Percentiles rank a stretch among this genome's conserved stretches.
These are phyloP conservation scores for Penicillium bialowiezense DNA, from an alignment of 495 filamentous ascomycete genomes.

Conservation along the genomic window DNA sequence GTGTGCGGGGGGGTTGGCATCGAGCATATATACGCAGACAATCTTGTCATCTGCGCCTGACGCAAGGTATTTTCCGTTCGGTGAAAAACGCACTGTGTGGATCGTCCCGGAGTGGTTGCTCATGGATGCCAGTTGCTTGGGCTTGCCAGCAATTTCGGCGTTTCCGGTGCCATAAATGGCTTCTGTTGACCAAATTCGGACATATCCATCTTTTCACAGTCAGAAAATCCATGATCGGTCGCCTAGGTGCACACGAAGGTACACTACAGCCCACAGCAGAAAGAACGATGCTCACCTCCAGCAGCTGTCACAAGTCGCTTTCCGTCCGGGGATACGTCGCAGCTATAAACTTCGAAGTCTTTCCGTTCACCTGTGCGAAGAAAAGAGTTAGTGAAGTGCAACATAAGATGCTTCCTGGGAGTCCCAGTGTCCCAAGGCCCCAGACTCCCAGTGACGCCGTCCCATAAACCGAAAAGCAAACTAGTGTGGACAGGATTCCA, in stretches of 20 bases:
- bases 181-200: slow-evolving; percentile 95
- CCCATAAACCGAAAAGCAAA: slow-evolving; percentile 13
- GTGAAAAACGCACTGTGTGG: slow-evolving; percentile 92
- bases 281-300: slow-evolving; percentile 60
- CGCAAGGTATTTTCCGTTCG: slow-evolving; percentile 88
- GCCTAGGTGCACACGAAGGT: not conserved
- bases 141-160: slow-evolving; percentile 62
- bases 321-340: slow-evolving; percentile 93
- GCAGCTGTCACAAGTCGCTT: slow-evolving; percentile 86
- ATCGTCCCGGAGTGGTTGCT: slow-evolving; percentile 98
- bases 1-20: slow-evolving; percentile 73
- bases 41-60: slow-evolving; percentile 98
- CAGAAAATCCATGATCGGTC: slow-evolving; percentile 12
- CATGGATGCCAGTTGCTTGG: slow-evolving; percentile 93
- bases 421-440: not conserved
- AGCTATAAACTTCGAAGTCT: slow-evolving; percentile 96
- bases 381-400: slow-evolving; percentile 1
- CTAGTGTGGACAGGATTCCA: slow-evolving; percentile 12
- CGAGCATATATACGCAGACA: slow-evolving; percentile 91
- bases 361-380: slow-evolving; percentile 75
- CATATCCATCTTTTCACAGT: slow-evolving; percentile 72
- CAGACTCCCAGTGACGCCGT: not conserved
- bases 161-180: slow-evolving; percentile 80
- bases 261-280: not conserved
- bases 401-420: not conserved